Percentiles rank a stretch among this genome's conserved stretches.
phyloP scores from a whole-genome alignment of 805 yeast species.

The Lipomyces mesembrius region DNA sequence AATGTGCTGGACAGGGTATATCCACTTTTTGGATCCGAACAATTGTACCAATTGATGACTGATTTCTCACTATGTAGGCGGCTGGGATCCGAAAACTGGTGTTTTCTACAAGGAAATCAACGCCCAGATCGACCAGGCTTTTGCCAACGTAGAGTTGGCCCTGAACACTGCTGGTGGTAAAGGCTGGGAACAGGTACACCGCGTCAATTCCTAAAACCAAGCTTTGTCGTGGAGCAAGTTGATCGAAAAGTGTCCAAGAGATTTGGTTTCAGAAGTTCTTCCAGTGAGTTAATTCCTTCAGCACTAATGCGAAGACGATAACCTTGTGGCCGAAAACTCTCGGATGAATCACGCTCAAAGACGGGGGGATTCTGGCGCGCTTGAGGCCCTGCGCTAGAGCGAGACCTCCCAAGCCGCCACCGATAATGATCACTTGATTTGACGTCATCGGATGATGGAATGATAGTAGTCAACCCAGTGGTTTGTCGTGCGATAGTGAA shows the following conservation, averaged over 20 bases:
- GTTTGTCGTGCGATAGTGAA: no score
- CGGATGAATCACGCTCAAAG: slow-evolving; percentile 12
- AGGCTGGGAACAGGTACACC: slow-evolving; percentile 5
- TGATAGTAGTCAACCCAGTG: no score
- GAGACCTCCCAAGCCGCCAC: slow-evolving; percentile 20
- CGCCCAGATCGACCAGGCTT: slow-evolving; percentile 11
- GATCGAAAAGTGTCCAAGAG: slow-evolving; percentile 11
- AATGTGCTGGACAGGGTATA: slow-evolving; percentile 8
- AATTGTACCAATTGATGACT: background rate
- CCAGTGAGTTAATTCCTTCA: slow-evolving; percentile 13
- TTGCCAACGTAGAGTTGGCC: slow-evolving; percentile 3
- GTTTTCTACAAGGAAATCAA: slow-evolving; percentile 5
- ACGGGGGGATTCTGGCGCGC: background rate
- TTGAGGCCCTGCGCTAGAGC: slow-evolving; percentile 16
- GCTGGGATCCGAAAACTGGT: slow-evolving; percentile 10
- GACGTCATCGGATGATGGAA: no score
- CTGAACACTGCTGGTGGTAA: slow-evolving; percentile 4
- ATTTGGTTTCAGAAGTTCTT: background rate
- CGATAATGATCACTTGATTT: background rate
- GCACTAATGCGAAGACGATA: slow-evolving; percentile 15
- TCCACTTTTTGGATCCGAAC: background rate
- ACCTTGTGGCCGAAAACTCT: slow-evolving; percentile 13
- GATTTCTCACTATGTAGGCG: background rate
- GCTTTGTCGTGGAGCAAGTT: slow-evolving; percentile 11
- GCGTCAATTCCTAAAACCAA: slow-evolving; percentile 1